Conservation (phyloP, 164 flowering plant species). For the Houttuynia cordata region DNA sequence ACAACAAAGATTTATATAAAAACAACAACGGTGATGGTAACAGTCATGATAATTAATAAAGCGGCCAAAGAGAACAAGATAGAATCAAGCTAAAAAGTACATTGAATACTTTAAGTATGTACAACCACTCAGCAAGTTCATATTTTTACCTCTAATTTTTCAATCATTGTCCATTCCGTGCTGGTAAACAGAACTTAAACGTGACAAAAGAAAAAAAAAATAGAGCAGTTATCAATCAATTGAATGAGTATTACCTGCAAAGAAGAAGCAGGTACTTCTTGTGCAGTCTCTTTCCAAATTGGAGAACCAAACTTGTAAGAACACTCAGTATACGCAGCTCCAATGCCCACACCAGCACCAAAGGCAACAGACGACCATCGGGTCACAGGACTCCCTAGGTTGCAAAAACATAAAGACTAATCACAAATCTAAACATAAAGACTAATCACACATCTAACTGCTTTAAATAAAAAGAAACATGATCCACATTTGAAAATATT, state of each 20-base stretch:
- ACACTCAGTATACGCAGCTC: constrained; percentile 85
- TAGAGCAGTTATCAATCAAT: too few species aligned
- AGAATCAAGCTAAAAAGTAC: too few species aligned
- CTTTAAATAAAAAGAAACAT: neutral
- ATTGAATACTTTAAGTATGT: too few species aligned
- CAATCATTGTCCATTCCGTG: too few species aligned
- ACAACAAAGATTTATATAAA: too few species aligned
- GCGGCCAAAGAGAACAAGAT: too few species aligned
- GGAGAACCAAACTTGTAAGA: constrained; percentile 33
- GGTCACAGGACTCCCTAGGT: constrained; percentile 73
- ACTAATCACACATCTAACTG: neutral
- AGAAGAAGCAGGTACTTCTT: neutral
- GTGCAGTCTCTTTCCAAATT: neutral
- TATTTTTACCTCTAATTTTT: too few species aligned
- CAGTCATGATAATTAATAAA: too few species aligned
- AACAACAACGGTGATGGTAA: too few species aligned
- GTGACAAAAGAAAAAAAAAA: too few species aligned
- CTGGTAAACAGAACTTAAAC: too few species aligned
- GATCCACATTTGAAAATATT: neutral
- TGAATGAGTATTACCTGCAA: neutral
- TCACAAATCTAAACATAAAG: neutral
- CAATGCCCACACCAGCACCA: constrained; percentile 90
- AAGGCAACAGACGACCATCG: constrained; percentile 94
- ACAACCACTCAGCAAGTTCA: too few species aligned
- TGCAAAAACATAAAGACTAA: neutral